Base-by-base conservation (phyloP, 176 grass and related monocot genomes). In the Oryza rufipogon region DNA sequence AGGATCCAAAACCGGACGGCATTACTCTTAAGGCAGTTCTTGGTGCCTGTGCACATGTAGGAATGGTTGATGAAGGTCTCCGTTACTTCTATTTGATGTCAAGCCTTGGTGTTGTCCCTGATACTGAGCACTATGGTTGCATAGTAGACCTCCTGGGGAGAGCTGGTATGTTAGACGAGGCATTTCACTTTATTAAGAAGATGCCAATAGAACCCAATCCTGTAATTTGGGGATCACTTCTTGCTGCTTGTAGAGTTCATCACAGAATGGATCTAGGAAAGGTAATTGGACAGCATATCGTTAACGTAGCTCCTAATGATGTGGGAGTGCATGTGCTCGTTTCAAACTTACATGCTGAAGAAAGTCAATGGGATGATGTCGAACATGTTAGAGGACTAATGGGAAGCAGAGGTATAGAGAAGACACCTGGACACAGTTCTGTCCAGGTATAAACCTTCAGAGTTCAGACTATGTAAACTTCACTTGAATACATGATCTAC, bases 221-320 rank as follows among this genome's bases (percentile, higher is more conserved):
- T 88, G 88, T 97, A 68, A 91, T 93, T 67, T 95, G 88, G 88
- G 91, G 92, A 23, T 93, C 90, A 73, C 82, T 97, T 80, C 92
- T 97, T 85, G 76, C 95, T 45, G 91, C 89, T 26, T 95, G 92
- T 83, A 66, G 91, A 84, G 77, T 93, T 73, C 85, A 95, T 72
- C 72, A 75, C 15, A 89, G 77, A 84, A 77, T 81, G 33, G 90
- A 91, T 73, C 68, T 95, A 54, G 92, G 76, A 30, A 84, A 81
- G 80, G 89, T 17, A 86, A 86, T 91, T 69, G 76, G 61, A 16
- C 75, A 76, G 41, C 61, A 76, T 11, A 85, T 91, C 9, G 72
- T 89, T 15, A 54, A 87, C 11, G 75, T 91, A 64, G 71, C 48
- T 67, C 87, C 88, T 76, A 68, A 87, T 83, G 95, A 97, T 65